Base-by-base conservation (phyloP, 2,329 filamentous ascomycete genomes). In the Colletotrichum trifolii region DNA sequence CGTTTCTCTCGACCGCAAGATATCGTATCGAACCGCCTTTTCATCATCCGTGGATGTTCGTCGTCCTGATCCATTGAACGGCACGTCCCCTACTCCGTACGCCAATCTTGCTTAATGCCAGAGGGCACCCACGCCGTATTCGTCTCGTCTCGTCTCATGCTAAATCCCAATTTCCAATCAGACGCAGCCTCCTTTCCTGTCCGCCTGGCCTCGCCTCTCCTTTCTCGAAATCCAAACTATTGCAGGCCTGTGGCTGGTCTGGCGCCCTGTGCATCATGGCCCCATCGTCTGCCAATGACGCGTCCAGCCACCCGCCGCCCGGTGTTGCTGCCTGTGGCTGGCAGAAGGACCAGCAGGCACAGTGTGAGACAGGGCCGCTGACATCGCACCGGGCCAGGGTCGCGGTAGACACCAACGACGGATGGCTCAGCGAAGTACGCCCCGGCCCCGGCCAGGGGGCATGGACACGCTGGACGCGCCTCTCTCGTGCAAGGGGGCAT, bases 111-210 rank as follows among this genome's bases (percentile, higher is more conserved):
- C 17, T 61, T 45, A 47, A 60, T 25, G 25, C 25, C 25, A 25
- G 5, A 25, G 25, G 25, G 42, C 61, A 61, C 46, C 46, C 58
- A 56, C 52, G 52, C 62, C 62, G 62, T 62, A 62, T 65, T 62
- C 46, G 62, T 50, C 57, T 64, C 50, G 35, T 59, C 56, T 52
- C 55, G 42, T 58, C 48, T 50, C 45, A 47, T 53, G 48, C 34
- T 38, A 13, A 38, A 50, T 61, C 38, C 39, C 43, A 65, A 46
- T 52, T 33, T 52, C 49, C 25, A 54, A 40, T 54, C 47, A 43
- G 53, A 56, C 33, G 15, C 25, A 36, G 33, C 15, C 61, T 54
- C 45, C 38, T 49, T 33, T 53, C 40, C 17, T 35, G 15, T 17
- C 33, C 40, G 9, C 8, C 25, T 45, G 12, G 12, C 33, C 36